phyloP scores from a whole-genome alignment of 2,329 filamentous ascomycete species.

The Nemania diffusa region DNA sequence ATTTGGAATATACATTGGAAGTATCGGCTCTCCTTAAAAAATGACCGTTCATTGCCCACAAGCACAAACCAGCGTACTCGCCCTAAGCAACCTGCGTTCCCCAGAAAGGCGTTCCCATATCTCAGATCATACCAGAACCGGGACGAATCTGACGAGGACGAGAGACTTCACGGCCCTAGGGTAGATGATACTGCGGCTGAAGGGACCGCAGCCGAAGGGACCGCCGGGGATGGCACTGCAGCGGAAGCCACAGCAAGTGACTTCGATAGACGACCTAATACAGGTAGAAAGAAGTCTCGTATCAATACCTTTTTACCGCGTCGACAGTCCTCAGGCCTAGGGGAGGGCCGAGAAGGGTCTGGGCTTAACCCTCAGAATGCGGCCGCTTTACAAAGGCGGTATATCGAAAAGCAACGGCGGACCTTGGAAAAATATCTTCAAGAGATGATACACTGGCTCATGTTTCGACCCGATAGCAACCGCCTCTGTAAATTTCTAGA shows the following conservation, averaged over 20 bases:
- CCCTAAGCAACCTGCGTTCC: constrained; percentile 89
- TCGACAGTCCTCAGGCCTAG: constrained; percentile 63
- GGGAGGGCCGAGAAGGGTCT: constrained; percentile 59
- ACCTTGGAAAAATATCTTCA: constrained; percentile 91
- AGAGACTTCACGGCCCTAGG: constrained; percentile 55
- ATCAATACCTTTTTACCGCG: constrained; percentile 64
- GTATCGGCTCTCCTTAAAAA: constrained; percentile 87
- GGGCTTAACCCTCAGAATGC: constrained; percentile 58
- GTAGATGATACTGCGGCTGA: constrained; percentile 51
- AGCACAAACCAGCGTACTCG: constrained; percentile 72
- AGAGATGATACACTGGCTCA: constrained; percentile 94
- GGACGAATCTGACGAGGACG: constrained; percentile 82
- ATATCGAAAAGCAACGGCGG: constrained; percentile 83
- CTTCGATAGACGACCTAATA: constrained; percentile 63
- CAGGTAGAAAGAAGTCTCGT: constrained; percentile 61
- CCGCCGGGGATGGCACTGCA: constrained; percentile 58
- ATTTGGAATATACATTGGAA: constrained; percentile 93
- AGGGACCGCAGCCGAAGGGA: constrained; percentile 57
- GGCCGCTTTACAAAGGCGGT: constrained; percentile 66
- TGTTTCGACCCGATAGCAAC: constrained; percentile 96
- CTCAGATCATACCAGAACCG: constrained; percentile 82
- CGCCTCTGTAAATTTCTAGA: constrained; percentile 95
- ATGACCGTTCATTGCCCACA: constrained; percentile 82
- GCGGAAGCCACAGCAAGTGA: constrained; percentile 76
- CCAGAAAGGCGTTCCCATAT: constrained; percentile 88